These are phyloP conservation scores for Populus simonii DNA, from an alignment of 345 rosid species.

Conservation along the genomic window DNA sequence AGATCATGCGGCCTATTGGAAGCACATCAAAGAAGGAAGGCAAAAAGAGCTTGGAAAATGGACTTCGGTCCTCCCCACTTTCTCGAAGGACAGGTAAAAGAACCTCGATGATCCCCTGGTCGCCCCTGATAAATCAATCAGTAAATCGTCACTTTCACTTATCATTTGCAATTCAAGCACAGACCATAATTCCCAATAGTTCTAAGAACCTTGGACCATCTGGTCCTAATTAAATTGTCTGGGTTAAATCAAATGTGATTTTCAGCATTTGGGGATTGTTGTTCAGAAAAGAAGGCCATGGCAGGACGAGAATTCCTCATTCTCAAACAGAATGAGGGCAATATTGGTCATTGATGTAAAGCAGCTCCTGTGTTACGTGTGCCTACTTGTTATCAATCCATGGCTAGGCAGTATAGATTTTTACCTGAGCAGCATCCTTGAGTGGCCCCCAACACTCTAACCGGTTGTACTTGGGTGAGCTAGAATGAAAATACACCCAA, in stretches of 20 bases:
- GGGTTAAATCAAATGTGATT: not conserved
- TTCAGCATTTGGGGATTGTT: not conserved
- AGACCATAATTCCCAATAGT: not conserved
- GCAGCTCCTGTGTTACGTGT: not conserved
- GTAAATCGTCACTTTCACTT: not conserved
- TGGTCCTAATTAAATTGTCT: not conserved
- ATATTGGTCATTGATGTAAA: not conserved
- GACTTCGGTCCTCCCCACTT: conserved; percentile 50
- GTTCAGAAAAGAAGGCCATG: not conserved
- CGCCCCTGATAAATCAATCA: conserved; percentile 38
- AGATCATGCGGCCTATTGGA: conserved; percentile 3
- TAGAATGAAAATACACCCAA: conserved; percentile 84
- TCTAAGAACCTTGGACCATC: not conserved
- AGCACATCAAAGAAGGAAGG: conserved; percentile 62
- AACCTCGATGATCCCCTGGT: conserved; percentile 45
- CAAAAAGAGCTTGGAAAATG: conserved; percentile 65
- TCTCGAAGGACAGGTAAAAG: conserved; percentile 29
- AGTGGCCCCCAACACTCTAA: conserved; percentile 86
- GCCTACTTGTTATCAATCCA: not conserved
- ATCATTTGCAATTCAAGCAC: not conserved
- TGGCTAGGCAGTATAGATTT: not conserved
- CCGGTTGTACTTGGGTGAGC: conserved; percentile 60
- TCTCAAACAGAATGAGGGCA: not conserved
- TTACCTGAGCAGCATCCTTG: conserved; percentile 70
- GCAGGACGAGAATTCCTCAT: not conserved